phyloP scores from a whole-genome alignment of 768 basidiomycete genomes.

The Leccinum ochraceum region DNA sequence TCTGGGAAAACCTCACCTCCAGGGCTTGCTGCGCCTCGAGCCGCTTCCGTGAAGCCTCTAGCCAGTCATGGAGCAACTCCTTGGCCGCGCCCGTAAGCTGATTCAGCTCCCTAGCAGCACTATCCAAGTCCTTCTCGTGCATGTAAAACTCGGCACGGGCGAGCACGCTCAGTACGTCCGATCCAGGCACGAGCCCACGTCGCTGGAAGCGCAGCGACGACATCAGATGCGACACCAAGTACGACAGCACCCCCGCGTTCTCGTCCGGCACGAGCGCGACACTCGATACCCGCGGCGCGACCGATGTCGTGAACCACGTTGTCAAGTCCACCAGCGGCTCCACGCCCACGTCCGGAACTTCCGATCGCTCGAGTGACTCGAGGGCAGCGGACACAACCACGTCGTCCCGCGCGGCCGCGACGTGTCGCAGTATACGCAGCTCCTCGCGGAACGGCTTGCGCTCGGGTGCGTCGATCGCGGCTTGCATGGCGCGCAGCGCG shows the following conservation, averaged over 20 bases:
- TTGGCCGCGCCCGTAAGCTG: slow-evolving; percentile 83
- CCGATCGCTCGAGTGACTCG: neutral
- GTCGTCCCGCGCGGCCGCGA: slow-evolving; percentile 72
- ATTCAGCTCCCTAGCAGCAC: slow-evolving; percentile 87
- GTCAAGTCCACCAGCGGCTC: slow-evolving; percentile 33
- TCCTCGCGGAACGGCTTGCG: slow-evolving; percentile 89
- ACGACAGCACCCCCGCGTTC: slow-evolving; percentile 85
- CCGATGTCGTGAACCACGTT: slow-evolving; percentile 85
- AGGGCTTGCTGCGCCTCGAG: slow-evolving; percentile 92
- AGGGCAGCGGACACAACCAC: slow-evolving; percentile 42
- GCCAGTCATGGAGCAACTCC: slow-evolving; percentile 79
- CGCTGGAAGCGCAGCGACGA: slow-evolving; percentile 78
- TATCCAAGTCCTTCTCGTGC: slow-evolving; percentile 86
- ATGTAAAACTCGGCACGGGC: slow-evolving; percentile 88
- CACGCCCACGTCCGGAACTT: neutral
- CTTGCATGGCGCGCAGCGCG: slow-evolving; percentile 78
- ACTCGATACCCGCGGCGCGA: slow-evolving; percentile 79
- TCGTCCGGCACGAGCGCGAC: slow-evolving; percentile 94
- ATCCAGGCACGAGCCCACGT: slow-evolving; percentile 68
- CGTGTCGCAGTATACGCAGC: slow-evolving; percentile 62
- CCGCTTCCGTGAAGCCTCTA: slow-evolving; percentile 83
- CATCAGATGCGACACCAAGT: slow-evolving; percentile 77
- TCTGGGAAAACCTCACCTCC: slow-evolving; percentile 50
- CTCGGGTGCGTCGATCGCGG: slow-evolving; percentile 61
- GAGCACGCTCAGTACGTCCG: slow-evolving; percentile 61